Percentiles rank a stretch among this genome's conserved stretches.
Evolutionary conservation across 2,329 filamentous ascomycete genomes (phyloP).

Genomic region (Fusarium brachygibbosum): DNA sequence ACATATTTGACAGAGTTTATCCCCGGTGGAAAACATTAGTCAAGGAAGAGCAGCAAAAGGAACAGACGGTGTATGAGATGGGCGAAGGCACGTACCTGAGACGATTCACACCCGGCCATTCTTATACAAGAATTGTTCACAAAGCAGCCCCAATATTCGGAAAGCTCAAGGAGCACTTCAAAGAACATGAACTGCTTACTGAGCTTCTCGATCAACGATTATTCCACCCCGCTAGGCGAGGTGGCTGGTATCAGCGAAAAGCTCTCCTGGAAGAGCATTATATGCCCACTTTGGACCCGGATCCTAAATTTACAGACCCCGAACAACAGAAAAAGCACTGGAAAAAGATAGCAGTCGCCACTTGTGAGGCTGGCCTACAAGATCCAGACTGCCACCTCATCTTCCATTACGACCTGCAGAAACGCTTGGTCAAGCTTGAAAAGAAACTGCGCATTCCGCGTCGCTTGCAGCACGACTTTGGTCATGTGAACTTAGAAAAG

Average conservation of each 20-base stretch:
- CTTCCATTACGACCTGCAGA: conserved; percentile 94
- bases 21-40: conserved; percentile 84
- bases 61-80: conserved; percentile 80
- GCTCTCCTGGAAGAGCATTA: conserved; percentile 96
- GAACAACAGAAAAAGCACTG: conserved; percentile 82
- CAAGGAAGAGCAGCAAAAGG: conserved; percentile 80
- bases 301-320: conserved; percentile 53
- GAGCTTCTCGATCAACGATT: conserved; percentile 84
- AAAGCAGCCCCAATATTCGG: conserved; percentile 86
- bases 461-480: conserved; percentile 91
- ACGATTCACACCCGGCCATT: conserved; percentile 90
- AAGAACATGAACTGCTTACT: conserved; percentile 79
- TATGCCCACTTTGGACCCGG: conserved; percentile 75
- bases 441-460: conserved; percentile 85
- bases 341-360: conserved; percentile 80
- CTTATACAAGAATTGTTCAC: conserved; percentile 93
- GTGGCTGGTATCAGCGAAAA: conserved; percentile 96
- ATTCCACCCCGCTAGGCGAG: conserved; percentile 87
- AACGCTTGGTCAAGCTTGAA: conserved; percentile 92
- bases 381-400: conserved; percentile 92
- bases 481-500: conserved; percentile 82
- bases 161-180: conserved; percentile 82
- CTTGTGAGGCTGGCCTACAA: conserved; percentile 88
- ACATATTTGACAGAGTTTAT: conserved; percentile 80
- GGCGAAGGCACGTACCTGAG: conserved; percentile 91